These are phyloP conservation scores for Blastomyces gilchristii DNA, from an alignment of 2,329 filamentous ascomycete species.

Conservation along the genomic window DNA sequence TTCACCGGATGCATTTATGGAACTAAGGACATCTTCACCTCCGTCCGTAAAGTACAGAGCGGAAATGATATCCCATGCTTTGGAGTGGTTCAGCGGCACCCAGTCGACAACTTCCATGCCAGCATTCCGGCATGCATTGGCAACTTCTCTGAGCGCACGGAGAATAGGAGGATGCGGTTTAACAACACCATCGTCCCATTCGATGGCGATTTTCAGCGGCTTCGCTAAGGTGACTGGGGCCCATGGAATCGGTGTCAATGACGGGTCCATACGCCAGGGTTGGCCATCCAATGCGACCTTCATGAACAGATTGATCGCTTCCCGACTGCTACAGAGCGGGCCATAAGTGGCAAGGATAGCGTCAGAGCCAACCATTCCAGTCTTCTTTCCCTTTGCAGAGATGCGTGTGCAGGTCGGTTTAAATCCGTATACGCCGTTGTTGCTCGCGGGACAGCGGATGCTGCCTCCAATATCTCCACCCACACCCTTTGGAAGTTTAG, in stretches of 20 bases:
- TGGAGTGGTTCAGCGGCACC: conserved; percentile 40
- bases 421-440: conserved; percentile 43
- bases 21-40: conserved; percentile 42
- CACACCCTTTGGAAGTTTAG: conserved; percentile 44
- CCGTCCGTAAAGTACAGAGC: conserved; percentile 52
- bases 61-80: conserved; percentile 38
- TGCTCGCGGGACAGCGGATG: conserved; percentile 40
- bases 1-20: conserved; percentile 46
- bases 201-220: conserved; percentile 35
- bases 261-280: conserved; percentile 32
- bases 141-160: conserved; percentile 43
- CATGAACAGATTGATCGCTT: conserved; percentile 24
- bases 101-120: conserved; percentile 22
- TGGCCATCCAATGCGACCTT: conserved; percentile 25
- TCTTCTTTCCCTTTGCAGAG: conserved; percentile 38
- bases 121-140: conserved; percentile 12
- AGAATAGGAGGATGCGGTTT: conserved; percentile 49
- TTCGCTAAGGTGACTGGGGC: conserved; percentile 16
- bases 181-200: conserved; percentile 41
- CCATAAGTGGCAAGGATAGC: conserved; percentile 46
- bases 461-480: conserved; percentile 51
- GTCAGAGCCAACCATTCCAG: conserved; percentile 29
- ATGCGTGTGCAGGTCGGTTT: conserved; percentile 41
- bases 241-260: conserved; percentile 31
- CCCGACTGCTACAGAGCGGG: conserved; percentile 48